Base-by-base conservation (phyloP, 352 stramenopile species). In the Globisporangium echinulatum region DNA sequence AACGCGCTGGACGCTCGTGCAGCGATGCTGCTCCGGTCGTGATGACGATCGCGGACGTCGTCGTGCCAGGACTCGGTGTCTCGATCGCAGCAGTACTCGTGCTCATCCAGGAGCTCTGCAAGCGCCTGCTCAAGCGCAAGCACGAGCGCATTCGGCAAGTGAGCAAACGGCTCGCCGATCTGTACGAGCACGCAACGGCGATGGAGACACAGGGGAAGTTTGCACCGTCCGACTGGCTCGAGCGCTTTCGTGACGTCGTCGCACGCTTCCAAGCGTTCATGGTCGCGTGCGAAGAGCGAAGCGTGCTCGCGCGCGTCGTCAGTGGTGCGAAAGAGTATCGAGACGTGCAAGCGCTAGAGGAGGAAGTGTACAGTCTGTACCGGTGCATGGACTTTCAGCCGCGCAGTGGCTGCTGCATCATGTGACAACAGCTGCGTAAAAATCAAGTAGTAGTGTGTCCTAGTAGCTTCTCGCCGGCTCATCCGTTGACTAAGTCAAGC, bases 351-450 rank as follows among this genome's bases (percentile, higher is more conserved):
- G 49, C 17, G n/a, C 62, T 66, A 15, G 60, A 62, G 49, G 60
- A 66, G 19, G 46, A 62, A n/a, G 40, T 66, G 10, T 55, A 66
- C 54, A 39, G 47, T n/a, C 49, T 66, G 15, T 66, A 66, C 33
- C 48, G 49, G 1, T 55, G 54, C n/a, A 62, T 66, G 60, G 55
- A 66, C 5, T 66, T 66, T 36, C 43, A 66, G 49, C 14, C 19
- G 17, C 19, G 49, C 13, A 19, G 49, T 1, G 42, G 54, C 13
- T 66, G 60, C 33, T 66, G 54, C 33, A 40, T 66, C 8, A 54
- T 62, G 47, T 66, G 60, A 66, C 13, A 5, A 2, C 25, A 25
- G 25, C 25, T 25, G 25, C 25, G 25, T 25, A 25, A 25, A 3
- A 25, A 25, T 25, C 25, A 25, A 25, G 25, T 25, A 25, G 25